Evolutionary conservation across 345 rosid species (phyloP).

Genomic region (Cardiospermum halicacabum): DNA sequence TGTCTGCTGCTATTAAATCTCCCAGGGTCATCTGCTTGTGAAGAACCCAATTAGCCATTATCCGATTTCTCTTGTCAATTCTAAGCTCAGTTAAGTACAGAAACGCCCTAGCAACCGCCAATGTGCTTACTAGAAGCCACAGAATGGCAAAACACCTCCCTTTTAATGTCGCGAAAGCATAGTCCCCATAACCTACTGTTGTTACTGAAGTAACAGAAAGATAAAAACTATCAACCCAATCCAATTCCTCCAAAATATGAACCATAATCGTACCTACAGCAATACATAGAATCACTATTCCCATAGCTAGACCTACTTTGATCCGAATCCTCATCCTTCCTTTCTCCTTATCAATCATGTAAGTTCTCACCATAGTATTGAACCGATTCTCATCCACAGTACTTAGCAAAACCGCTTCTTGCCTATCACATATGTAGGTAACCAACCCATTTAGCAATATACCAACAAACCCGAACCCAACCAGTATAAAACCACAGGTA

Average conservation of each 20-base stretch:
- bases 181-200: constrained; percentile 70
- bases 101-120: constrained; percentile 67
- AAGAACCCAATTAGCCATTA: constrained; percentile 58
- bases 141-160: constrained; percentile 63
- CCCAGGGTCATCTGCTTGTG: constrained; percentile 59
- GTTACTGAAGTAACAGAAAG: constrained; percentile 63
- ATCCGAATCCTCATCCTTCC: constrained; percentile 64
- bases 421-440: constrained; percentile 56
- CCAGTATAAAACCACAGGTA: constrained; percentile 45
- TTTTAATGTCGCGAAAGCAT: constrained; percentile 30
- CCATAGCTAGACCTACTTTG: constrained; percentile 53
- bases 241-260: constrained; percentile 40
- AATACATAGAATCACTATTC: constrained; percentile 39
- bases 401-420: constrained; percentile 51
- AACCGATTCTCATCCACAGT: constrained; percentile 42
- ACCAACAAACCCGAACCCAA: constrained; percentile 62
- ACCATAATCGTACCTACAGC: constrained; percentile 40
- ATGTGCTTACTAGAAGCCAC: constrained; percentile 55
- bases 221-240: constrained; percentile 66
- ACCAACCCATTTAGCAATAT: constrained; percentile 59
- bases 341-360: constrained; percentile 50
- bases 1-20: constrained; percentile 67
- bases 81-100: constrained; percentile 50
- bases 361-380: constrained; percentile 40
- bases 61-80: constrained; percentile 53